Evolutionary conservation across 495 filamentous ascomycete species (phyloP).

Genomic region (Xanthoparmelia taractica): DNA sequence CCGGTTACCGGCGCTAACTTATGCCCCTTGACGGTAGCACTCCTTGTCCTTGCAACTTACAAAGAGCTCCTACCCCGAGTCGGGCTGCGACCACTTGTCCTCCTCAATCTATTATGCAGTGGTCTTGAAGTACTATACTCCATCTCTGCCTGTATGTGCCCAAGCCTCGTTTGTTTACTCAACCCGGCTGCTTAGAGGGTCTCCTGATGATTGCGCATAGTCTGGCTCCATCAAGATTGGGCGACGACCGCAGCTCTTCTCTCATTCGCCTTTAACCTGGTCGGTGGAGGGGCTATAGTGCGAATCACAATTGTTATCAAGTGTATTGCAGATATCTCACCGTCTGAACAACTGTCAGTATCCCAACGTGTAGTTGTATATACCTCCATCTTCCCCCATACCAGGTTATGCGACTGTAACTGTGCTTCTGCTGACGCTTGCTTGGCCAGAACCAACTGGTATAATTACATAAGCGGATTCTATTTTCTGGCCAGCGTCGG

Average conservation of each 20-base stretch:
- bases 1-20: background rate
- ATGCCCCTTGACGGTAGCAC: constrained; percentile 3
- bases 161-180: no score
- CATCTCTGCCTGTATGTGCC: constrained; percentile 13
- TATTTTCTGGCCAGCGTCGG: constrained; percentile 18
- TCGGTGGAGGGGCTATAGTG: no score
- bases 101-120: constrained; percentile 12
- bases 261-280: no score
- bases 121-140: constrained; percentile 15
- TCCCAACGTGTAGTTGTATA: no score
- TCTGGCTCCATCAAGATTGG: no score
- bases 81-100: constrained; percentile 14
- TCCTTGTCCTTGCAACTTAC: constrained; percentile 22
- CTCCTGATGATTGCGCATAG: no score
- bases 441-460: constrained; percentile 10
- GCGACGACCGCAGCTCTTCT: no score
- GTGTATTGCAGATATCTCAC: no score
- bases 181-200: no score
- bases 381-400: background rate
- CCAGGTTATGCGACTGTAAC: background rate
- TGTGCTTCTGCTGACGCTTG: constrained; percentile 7
- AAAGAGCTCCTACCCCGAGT: constrained; percentile 15
- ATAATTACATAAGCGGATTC: constrained; percentile 21
- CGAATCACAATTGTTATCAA: no score
- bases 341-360: no score